Base-by-base conservation (phyloP, 192 early-diverging fungal species). In the Haplosporangium gracile region DNA sequence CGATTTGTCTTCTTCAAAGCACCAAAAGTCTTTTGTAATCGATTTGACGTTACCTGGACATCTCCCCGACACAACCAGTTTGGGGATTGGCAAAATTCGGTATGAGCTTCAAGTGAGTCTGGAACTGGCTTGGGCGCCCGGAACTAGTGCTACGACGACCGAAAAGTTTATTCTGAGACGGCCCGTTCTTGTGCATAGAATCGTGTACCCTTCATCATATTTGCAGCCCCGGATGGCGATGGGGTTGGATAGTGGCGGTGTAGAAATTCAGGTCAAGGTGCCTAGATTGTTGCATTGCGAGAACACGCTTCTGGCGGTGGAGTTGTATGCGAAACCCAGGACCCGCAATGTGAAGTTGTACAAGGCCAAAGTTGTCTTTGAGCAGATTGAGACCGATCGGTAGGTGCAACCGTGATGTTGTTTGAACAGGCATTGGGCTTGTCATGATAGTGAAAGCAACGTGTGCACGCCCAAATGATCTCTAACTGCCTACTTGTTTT, bases 371-470 rank as follows among this genome's bases (percentile, higher is more conserved):
- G 70, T 85, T 22, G 83, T 85, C 5, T 85, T 85, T 85, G 83
- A 85, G 43, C 83, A 85, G 42, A 85, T 85, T 57, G 83, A 85
- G 38, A 85, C 83, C 2, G 83, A 85, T 74, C 40, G 83, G 83
- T 85, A 85, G 34, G 51, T 51, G 16, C 18, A 0, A 2, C 2
- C 36, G 36, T 36, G 18, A 51, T 18, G 3, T 43, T 51, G 16
- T 4, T 22, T 51, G 11, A 43, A 51, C 18, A 18, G 20, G 5
- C 4, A 29, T 18, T 53, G 36, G 22, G 16, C 7, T 16, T 47
- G 34, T 43, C 74, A 16, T 40, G 16, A 20, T 22, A 4, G 2
- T 43, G 10, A 43, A 43, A 11, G 18, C 49, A 51, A 22, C 5
- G 5, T 22, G 18, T 16, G 18, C 16, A 22, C 5, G 49, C 18